Evolutionary conservation across 164 flowering plant genomes (phyloP).

Genomic region (Stephania japonica): DNA sequence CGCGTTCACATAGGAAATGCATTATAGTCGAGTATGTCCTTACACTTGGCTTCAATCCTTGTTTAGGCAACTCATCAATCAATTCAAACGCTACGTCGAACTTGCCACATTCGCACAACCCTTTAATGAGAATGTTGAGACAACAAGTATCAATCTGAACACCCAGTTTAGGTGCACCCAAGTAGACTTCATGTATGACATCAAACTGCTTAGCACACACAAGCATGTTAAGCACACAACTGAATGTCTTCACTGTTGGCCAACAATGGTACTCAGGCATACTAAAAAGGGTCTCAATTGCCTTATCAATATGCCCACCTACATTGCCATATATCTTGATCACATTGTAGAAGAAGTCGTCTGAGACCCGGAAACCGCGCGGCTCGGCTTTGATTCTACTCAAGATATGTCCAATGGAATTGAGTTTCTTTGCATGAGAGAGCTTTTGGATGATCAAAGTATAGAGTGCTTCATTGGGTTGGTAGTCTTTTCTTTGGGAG

Average conservation of each 20-base stretch:
- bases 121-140: constrained; percentile 73
- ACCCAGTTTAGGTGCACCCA: constrained; percentile 50
- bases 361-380: constrained; percentile 46
- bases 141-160: constrained; percentile 68
- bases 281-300: constrained; percentile 48
- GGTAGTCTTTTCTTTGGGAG: constrained; percentile 67
- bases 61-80: constrained; percentile 78
- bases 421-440: constrained; percentile 43
- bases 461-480: constrained; percentile 69
- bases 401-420: constrained; percentile 51
- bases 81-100: constrained; percentile 61
- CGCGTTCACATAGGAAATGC: constrained; percentile 51
- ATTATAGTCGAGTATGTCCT: constrained; percentile 70
- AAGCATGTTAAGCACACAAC: constrained; percentile 68
- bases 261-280: constrained; percentile 67
- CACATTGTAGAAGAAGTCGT: constrained; percentile 57
- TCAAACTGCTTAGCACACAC: constrained; percentile 50
- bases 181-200: constrained; percentile 52
- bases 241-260: constrained; percentile 65
- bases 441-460: constrained; percentile 45
- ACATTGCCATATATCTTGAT: constrained; percentile 59
- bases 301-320: constrained; percentile 41
- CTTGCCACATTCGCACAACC: constrained; percentile 49
- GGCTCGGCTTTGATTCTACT: constrained; percentile 32
- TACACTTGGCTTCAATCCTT: constrained; percentile 49